These are phyloP conservation scores for Mortierella sp. DNA, from an alignment of 371 early-diverging fungal species.

Conservation along the genomic window DNA sequence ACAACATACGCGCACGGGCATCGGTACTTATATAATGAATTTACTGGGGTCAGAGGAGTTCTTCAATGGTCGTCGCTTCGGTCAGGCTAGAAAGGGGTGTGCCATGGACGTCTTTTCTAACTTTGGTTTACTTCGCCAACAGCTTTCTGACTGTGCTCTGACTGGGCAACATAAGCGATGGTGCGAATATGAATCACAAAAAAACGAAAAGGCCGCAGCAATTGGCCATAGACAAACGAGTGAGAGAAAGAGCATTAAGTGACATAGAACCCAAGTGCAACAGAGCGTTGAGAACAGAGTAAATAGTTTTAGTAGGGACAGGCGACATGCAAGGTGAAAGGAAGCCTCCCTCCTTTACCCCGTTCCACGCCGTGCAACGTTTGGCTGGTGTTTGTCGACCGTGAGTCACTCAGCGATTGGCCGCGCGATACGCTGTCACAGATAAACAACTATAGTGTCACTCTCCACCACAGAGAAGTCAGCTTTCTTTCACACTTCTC, in stretches of 20 bases:
- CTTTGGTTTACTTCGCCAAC: too few relatives aligned
- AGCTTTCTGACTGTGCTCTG: too few relatives aligned
- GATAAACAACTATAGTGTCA: neutral
- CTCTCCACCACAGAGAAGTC: neutral
- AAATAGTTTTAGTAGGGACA: neutral
- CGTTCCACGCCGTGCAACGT: conserved; percentile 1
- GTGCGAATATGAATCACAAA: neutral
- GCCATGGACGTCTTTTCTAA: too few relatives aligned
- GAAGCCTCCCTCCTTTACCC: neutral
- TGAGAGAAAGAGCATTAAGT: neutral
- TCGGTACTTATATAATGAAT: neutral
- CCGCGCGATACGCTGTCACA: conserved; percentile 1
- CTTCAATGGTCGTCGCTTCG: neutral
- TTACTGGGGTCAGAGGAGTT: neutral
- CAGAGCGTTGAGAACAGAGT: neutral
- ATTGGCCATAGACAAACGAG: neutral
- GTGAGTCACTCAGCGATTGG: conserved; percentile 10
- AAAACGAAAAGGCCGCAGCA: neutral
- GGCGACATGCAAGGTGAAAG: neutral
- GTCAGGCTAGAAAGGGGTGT: too few relatives aligned
- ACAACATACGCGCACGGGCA: neutral
- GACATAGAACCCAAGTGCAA: neutral
- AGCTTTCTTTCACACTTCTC: conserved; percentile 8
- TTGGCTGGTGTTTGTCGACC: conserved; percentile 5
- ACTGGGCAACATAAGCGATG: too few relatives aligned